Evolutionary conservation across 2,329 filamentous ascomycete species (phyloP), one percentile per base, ranked within the genome.

Genomic region (Byssothecium circinans): DNA sequence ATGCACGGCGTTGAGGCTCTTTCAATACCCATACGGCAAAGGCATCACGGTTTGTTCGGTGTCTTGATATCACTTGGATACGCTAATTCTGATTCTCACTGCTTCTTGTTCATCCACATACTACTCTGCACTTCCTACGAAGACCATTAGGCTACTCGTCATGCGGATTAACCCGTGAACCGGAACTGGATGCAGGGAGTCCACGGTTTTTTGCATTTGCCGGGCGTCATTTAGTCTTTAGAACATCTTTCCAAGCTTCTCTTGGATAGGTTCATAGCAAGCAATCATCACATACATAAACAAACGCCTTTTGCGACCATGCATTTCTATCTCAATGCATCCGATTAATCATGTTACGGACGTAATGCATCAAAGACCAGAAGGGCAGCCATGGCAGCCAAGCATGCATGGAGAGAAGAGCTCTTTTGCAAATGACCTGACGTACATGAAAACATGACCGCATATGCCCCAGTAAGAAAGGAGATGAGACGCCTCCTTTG

Each of bases 361-460:
- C 65, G 64, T 65, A 62, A 67, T 67, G 61, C 65, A 67, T 64
- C 62, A 32, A 52, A 55, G 53, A 55, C 58, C 45, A 61, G 57
- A 57, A 60, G 60, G 37, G 60, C 59, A 65, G 61, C 57, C 60
- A 60, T 64, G 61, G 62, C 58, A 61, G 64, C 63, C 55, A 59
- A 61, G 60, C 58, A 63, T 67, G 66, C 66, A 60, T 64, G 60
- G 59, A 66, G 61, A 62, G 60, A 64, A 62, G 58, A 64, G 62
- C 57, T 66, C 62, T 61, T 68, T 70, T 67, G 64, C 57, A 64
- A 57, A 60, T 57, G 64, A 64, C 67, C 66, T 68, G 68, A 71
- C 69, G 64, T 71, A 72, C 69, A 71, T 70, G 68, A 70, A 64
- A 70, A 68, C 69, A 68, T 72, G 68, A 71, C 69, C 68, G 68